Evolutionary conservation across 2,329 filamentous ascomycete species (phyloP).

Genomic region (Ceratocystis destructans): DNA sequence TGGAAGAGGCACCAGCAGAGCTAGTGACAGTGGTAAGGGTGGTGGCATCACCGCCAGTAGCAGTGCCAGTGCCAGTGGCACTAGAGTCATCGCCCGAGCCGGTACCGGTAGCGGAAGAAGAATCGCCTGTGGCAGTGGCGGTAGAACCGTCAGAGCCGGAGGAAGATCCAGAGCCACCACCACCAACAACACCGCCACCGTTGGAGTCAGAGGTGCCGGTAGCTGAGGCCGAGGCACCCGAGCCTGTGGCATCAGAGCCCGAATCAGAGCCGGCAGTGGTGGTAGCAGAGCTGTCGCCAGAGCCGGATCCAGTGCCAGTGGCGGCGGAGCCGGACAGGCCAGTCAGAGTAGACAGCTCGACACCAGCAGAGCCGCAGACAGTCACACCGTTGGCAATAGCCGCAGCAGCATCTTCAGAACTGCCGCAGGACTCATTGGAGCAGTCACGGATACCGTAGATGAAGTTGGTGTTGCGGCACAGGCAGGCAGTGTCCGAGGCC

Average conservation of each 20-base stretch:
- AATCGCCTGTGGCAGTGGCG: neutral
- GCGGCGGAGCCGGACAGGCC: constrained; percentile 21
- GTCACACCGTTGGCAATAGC: constrained; percentile 30
- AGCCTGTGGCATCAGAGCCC: constrained; percentile 9
- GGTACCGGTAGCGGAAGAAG: neutral
- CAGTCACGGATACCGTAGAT: constrained; percentile 40
- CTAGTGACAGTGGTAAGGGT: constrained; percentile 22
- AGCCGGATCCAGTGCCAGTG: constrained; percentile 19
- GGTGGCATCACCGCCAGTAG: constrained; percentile 13
- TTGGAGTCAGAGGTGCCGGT: neutral
- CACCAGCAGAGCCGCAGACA: constrained; percentile 26
- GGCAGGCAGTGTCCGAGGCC: constrained; percentile 30
- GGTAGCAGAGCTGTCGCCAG: neutral
- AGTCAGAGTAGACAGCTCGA: constrained; percentile 16
- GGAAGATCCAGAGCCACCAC: constrained; percentile 9
- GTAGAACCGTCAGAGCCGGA: constrained; percentile 2
- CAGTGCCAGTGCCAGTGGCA: constrained; percentile 18
- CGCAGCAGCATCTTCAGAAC: constrained; percentile 26
- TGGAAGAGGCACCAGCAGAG: constrained; percentile 21
- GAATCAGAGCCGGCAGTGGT: constrained; percentile 16
- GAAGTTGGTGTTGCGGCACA: constrained; percentile 36
- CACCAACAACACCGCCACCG: neutral
- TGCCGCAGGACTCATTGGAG: constrained; percentile 31
- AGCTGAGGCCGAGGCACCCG: constrained; percentile 17
- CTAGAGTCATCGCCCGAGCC: constrained; percentile 1